A percentile compares a stretch with the other conserved stretches of the same genome.
Evolutionary conservation across 306 rosid species (phyloP).

Genomic region (Herpetospermum pedunculosum): DNA sequence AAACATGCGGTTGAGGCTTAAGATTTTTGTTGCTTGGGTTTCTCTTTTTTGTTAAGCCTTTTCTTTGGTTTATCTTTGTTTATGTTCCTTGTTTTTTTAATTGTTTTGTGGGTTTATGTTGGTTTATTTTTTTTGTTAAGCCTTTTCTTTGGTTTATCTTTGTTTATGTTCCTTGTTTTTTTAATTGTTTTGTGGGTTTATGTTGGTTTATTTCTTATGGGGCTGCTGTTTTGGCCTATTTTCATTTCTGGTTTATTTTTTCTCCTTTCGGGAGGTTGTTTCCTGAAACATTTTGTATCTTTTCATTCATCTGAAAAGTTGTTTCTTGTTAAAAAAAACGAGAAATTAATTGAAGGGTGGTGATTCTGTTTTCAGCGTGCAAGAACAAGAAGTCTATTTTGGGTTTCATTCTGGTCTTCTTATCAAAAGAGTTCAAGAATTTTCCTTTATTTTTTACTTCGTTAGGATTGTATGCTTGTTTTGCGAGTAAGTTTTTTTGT

Average conservation of each 20-base stretch:
- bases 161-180: too few relatives aligned
- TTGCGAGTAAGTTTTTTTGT: neutral
- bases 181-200: neutral
- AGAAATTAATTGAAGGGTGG: neutral
- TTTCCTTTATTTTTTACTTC: neutral
- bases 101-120: too few relatives aligned
- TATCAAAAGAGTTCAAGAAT: too few relatives aligned
- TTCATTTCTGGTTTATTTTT: neutral
- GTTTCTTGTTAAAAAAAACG: neutral
- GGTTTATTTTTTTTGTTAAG: too few relatives aligned
- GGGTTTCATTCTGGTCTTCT: neutral
- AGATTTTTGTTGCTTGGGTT: neutral
- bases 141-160: neutral
- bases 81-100: too few relatives aligned
- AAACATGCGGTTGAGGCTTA: neutral
- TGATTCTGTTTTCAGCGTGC: neutral
- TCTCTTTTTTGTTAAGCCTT: neutral
- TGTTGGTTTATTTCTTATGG: neutral
- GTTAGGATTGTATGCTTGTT: neutral
- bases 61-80: too few relatives aligned
- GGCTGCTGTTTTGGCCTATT: neutral
- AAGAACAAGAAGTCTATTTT: neutral
- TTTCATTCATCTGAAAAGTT: too few relatives aligned
- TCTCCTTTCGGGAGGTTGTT: too few relatives aligned
- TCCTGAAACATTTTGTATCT: too few relatives aligned